These are phyloP conservation scores for Euphorbia corollata DNA, from an alignment of 441 rosid genomes.

Conservation along the genomic window DNA sequence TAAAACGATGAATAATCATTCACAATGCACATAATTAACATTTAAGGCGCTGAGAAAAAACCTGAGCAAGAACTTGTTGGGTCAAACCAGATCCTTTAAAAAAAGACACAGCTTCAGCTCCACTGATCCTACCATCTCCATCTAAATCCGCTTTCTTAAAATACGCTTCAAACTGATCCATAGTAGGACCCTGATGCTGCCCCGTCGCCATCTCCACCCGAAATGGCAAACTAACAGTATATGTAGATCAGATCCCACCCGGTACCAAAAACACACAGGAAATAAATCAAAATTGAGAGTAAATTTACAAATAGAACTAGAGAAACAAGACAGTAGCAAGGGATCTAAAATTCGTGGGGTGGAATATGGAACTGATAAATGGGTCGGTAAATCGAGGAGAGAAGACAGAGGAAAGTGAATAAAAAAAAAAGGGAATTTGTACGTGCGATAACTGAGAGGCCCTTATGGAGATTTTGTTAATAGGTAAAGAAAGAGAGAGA, in stretches of 20 bases:
- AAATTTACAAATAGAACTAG: background rate
- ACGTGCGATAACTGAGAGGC: background rate
- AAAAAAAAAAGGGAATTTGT: background rate
- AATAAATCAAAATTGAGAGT: background rate
- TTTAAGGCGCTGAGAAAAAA: slow-evolving; percentile 31
- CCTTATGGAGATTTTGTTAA: background rate
- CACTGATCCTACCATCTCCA: slow-evolving; percentile 89
- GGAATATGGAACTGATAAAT: background rate
- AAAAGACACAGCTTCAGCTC: slow-evolving; percentile 81
- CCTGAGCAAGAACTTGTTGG: slow-evolving; percentile 90
- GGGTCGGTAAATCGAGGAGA: slow-evolving; percentile 12
- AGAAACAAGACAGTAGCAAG: background rate
- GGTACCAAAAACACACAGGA: background rate
- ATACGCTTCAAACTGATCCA: slow-evolving; percentile 81
- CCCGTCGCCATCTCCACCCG: slow-evolving; percentile 45
- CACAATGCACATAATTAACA: too few relatives aligned
- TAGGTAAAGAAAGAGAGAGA: background rate
- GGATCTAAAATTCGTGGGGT: background rate
- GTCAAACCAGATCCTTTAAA: slow-evolving; percentile 85
- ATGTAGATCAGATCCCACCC: slow-evolving; percentile 11
- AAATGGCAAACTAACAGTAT: slow-evolving; percentile 14
- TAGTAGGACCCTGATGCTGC: slow-evolving; percentile 32
- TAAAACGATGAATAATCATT: too few relatives aligned
- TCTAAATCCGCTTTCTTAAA: slow-evolving; percentile 90
- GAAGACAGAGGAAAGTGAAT: background rate